phyloP scores from a whole-genome alignment of 1,284 basidiomycete genomes.

The Phylloboletellus chloephorus region DNA sequence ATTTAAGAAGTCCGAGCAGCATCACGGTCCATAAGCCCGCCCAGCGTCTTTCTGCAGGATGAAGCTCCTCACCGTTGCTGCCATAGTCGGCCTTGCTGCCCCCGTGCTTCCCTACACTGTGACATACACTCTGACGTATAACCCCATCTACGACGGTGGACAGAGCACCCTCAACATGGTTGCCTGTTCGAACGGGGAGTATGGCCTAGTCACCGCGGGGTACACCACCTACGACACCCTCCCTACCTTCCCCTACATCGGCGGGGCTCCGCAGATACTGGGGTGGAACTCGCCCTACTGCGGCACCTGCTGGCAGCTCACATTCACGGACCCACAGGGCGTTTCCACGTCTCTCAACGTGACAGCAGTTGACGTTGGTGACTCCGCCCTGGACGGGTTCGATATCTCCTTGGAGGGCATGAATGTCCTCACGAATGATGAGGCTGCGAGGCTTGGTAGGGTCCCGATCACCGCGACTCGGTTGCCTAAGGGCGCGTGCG shows the following conservation, averaged over 20 bases:
- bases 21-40: neutral
- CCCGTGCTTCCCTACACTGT: slow-evolving; percentile 10
- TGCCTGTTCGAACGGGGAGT: slow-evolving; percentile 44
- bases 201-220: slow-evolving; percentile 36
- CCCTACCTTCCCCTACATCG: slow-evolving; percentile 48
- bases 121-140: slow-evolving; percentile 14
- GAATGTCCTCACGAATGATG: slow-evolving; percentile 15
- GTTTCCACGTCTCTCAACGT: slow-evolving; percentile 21
- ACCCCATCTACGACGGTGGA: slow-evolving; percentile 36
- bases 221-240: slow-evolving; percentile 43
- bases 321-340: slow-evolving; percentile 27
- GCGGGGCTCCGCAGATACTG: slow-evolving; percentile 37
- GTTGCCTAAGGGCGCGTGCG: slow-evolving; percentile 12
- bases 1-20: slow-evolving; percentile 2
- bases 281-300: slow-evolving; percentile 20
- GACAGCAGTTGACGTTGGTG: slow-evolving; percentile 40
- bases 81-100: slow-evolving; percentile 5
- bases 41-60: slow-evolving; percentile 9
- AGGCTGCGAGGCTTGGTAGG: slow-evolving; percentile 7
- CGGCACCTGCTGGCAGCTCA: slow-evolving; percentile 26
- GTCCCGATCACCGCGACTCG: slow-evolving; percentile 10
- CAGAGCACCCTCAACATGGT: slow-evolving; percentile 33
- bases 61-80: slow-evolving; percentile 7
- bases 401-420: slow-evolving; percentile 32
- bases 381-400: slow-evolving; percentile 34